These are phyloP conservation scores for Podospora anserina DNA, from an alignment of 495 filamentous ascomycete species.

Conservation along the genomic window DNA sequence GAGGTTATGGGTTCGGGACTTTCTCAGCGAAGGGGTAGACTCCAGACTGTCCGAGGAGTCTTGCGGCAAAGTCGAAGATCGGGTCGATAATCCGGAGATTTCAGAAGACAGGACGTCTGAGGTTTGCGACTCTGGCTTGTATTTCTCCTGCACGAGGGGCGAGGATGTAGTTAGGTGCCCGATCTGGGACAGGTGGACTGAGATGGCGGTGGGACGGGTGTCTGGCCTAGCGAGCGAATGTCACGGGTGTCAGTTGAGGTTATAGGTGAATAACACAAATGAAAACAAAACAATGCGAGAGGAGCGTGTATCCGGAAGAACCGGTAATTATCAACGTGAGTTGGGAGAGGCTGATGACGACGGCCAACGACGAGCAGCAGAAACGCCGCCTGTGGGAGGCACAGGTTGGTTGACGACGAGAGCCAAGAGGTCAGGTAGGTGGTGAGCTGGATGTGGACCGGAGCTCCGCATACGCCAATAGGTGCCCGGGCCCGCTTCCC, in stretches of 20 bases:
- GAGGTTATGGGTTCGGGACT: conserved; percentile 33
- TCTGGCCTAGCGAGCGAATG: conserved; percentile 23
- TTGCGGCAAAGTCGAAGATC: conserved; percentile 20
- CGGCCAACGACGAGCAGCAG: conserved; percentile 19
- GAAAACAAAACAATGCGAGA: conserved; percentile 7
- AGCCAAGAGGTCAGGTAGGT: not conserved
- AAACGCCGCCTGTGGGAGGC: conserved; percentile 26
- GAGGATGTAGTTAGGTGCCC: conserved; percentile 81
- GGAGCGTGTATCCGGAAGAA: conserved; percentile 9
- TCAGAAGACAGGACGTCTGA: conserved; percentile 28
- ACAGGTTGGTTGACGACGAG: conserved; percentile 13
- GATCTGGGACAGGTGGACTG: conserved; percentile 70
- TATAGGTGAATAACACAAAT: conserved; percentile 14
- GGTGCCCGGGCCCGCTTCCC: not conserved
- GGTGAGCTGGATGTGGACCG: not conserved
- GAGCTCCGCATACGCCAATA: not conserved
- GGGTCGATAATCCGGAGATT: conserved; percentile 11
- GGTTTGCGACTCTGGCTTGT: conserved; percentile 42
- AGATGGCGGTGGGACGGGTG: conserved; percentile 51
- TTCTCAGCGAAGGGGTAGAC: conserved; percentile 24
- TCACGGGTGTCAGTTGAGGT: conserved; percentile 9
- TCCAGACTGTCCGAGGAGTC: conserved; percentile 29
- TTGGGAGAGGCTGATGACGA: conserved; percentile 19
- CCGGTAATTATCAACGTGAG: not conserved
- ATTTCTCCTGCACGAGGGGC: conserved; percentile 61